Conservation (phyloP, 805 yeast species). For the Scheffersomyces ergatensis region DNA sequence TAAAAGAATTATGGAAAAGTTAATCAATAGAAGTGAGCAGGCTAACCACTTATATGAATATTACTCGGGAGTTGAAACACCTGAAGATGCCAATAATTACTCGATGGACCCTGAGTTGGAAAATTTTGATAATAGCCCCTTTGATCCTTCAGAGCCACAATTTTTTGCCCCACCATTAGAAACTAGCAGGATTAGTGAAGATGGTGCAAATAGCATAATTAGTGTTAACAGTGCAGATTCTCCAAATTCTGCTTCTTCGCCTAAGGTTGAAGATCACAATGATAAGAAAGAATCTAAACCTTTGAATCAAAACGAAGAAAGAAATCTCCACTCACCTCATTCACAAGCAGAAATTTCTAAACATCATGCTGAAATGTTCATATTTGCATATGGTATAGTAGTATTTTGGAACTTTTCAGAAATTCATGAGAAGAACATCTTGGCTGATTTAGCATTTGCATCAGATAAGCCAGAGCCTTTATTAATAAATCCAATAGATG, state of each 20-base stretch:
- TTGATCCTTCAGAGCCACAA: conserved; percentile 92
- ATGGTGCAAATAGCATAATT: conserved; percentile 4
- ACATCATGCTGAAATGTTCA: conserved; percentile 81
- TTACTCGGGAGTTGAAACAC: conserved; percentile 74
- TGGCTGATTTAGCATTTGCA: conserved; percentile 88
- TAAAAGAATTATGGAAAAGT: conserved; percentile 62
- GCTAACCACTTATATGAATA: conserved; percentile 91
- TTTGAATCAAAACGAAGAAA: not conserved
- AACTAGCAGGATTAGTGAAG: conserved; percentile 14
- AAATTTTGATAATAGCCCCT: conserved; percentile 48
- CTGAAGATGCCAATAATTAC: conserved; percentile 51
- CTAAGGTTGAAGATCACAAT: conserved; percentile 2
- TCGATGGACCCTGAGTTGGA: conserved; percentile 45
- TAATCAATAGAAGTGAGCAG: conserved; percentile 78
- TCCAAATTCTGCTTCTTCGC: not conserved
- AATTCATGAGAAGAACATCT: conserved; percentile 84
- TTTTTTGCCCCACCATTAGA: conserved; percentile 58
- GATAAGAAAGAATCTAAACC: conserved; percentile 4
- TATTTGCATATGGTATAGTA: conserved; percentile 91
- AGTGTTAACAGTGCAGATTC: not conserved
- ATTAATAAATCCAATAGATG: conserved; percentile 71
- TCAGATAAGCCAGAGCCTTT: conserved; percentile 42
- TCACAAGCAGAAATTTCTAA: conserved; percentile 43
- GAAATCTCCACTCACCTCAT: conserved; percentile 1
- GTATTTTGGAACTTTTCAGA: conserved; percentile 97